Conservation (phyloP, 83 land plant species). For the Picea abies region DNA sequence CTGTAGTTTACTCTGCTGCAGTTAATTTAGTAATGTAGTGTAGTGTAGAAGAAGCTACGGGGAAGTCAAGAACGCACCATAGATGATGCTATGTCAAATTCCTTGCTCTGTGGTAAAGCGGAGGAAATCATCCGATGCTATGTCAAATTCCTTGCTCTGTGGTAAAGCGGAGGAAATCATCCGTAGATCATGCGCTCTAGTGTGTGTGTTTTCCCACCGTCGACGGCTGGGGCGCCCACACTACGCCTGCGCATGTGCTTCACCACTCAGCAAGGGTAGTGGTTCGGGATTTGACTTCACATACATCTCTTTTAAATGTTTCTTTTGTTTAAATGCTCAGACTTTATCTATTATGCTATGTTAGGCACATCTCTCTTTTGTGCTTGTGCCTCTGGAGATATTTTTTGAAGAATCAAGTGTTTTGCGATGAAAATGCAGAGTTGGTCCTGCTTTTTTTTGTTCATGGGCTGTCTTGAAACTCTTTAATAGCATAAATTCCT, state of each 20-base stretch:
- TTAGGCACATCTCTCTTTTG: too few relatives aligned
- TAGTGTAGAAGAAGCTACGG: slow-evolving; percentile 4
- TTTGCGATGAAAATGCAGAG: too few relatives aligned
- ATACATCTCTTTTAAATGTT: too few relatives aligned
- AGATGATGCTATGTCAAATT: slow-evolving; percentile 7
- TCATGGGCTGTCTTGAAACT: too few relatives aligned
- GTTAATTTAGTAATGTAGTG: neutral
- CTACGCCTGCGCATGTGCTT: slow-evolving; percentile 8
- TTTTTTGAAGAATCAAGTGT: too few relatives aligned
- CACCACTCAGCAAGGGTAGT: slow-evolving; percentile 29
- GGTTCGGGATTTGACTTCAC: slow-evolving; percentile 64
- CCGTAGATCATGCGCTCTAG: neutral
- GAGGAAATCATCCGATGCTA: neutral
- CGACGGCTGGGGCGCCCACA: neutral
- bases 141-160: too few relatives aligned
- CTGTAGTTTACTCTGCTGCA: neutral
- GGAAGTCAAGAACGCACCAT: slow-evolving; percentile 71
- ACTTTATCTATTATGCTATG: too few relatives aligned
- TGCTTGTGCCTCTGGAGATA: too few relatives aligned
- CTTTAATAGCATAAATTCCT: too few relatives aligned
- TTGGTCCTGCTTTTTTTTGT: too few relatives aligned
- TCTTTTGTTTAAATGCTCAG: too few relatives aligned
- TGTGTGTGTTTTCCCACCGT: neutral
- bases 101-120: slow-evolving; percentile 31
- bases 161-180: too few relatives aligned